Percentiles rank a stretch among this genome's conserved stretches.
Evolutionary conservation across 768 basidiomycete genomes (phyloP).

Genomic region (Lactifluus piperatus): DNA sequence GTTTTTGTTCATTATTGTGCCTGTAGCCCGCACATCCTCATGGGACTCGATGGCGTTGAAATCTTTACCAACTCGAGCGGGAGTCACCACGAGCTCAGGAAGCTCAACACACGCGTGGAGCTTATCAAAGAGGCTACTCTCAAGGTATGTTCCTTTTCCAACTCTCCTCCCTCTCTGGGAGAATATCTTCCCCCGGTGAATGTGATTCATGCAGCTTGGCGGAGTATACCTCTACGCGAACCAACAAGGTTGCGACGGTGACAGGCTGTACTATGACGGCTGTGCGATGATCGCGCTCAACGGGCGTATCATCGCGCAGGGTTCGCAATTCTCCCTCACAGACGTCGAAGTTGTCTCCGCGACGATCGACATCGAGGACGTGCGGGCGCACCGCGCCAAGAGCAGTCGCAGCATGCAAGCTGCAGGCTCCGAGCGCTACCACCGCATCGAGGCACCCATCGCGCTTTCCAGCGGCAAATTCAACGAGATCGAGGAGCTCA

Average conservation of each 20-base stretch:
- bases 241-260: conserved; percentile 98
- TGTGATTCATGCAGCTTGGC: conserved; percentile 60
- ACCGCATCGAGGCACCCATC: conserved; percentile 75
- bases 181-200: no score
- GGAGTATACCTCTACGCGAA: conserved; percentile 98
- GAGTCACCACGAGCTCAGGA: conserved; percentile 97
- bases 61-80: conserved; percentile 99
- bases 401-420: conserved; percentile 90
- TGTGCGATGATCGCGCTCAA: conserved; percentile 95
- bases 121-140: conserved; percentile 94
- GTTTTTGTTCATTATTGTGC: background rate
- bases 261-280: conserved; percentile 96
- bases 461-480: conserved; percentile 71
- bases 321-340: conserved; percentile 89
- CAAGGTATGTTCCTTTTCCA: conserved; percentile 47
- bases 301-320: conserved; percentile 87
- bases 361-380: conserved; percentile 95
- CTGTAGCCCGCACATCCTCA: conserved; percentile 84
- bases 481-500: conserved; percentile 39
- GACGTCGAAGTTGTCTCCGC: conserved; percentile 97
- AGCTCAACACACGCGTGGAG: conserved; percentile 83
- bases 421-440: conserved; percentile 62
- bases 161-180: background rate
- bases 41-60: conserved; percentile 98
- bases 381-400: conserved; percentile 77